Base-by-base conservation (phyloP, 768 basidiomycete genomes). In the Gelatoporia subvermispora region DNA sequence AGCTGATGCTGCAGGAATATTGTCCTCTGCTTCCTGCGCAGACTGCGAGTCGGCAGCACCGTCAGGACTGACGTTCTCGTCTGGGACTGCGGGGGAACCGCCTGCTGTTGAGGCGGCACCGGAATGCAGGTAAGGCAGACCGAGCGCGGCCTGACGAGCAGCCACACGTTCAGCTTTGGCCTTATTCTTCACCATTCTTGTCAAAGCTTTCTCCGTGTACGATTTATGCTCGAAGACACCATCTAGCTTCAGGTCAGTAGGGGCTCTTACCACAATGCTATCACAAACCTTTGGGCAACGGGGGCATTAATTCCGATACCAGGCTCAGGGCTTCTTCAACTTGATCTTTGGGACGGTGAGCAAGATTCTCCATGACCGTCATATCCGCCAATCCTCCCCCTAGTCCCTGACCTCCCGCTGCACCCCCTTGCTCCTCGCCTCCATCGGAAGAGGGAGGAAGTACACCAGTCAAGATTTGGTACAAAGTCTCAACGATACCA, bases 301-400 rank as follows among this genome's bases (percentile, higher is more conserved):
- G 92, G 1, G 96, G 96, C 67, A 99, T 79, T 13, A 99, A 70
- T 64, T 99, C 96, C 20, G 88, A 88, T 28, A 95, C 73, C 35
- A 98, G 76, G 53, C 85, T 85, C 34, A 99, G 72, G 0, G 90
- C 84, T 67, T 99, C 96, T 67, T 97, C 94, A 4, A 98, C 82
- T 64, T 97, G 94, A 51, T 99, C 96, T 68, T 98, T 98, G 3
- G 96, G 89, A 23, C 93, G 78, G 65, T 97, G 93, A 0, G 93
- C 93, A 39, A 99, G 72, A 65, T 95, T 98, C 69, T 98, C 91
- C 84, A 97, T 91, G 22, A 99, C 92, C 7, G 92, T 87, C 91
- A 98, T 93, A 63, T 97, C 94, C 16, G 91, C 93, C 3, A 94
- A 69, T 23, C 92, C 90, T 39, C 90, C 91, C 23, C 89, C 88